These are phyloP conservation scores for Russula earlei DNA, from an alignment of 768 basidiomycete species.

Conservation along the genomic window DNA sequence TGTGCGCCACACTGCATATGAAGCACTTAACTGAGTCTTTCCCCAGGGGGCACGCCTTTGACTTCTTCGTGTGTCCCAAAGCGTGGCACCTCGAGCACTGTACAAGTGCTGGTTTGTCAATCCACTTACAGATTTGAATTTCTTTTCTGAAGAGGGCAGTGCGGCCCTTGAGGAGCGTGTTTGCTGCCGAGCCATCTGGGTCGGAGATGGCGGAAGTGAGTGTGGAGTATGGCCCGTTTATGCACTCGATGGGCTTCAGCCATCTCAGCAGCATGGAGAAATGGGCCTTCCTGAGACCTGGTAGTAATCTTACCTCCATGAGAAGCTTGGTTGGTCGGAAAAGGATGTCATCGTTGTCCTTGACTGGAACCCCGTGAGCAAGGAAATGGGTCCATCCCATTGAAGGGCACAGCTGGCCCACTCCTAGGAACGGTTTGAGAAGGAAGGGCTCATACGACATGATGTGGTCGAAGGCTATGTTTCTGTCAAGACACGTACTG, in stretches of 20 bases:
- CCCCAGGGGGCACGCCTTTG: not conserved
- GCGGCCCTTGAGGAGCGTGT: not conserved
- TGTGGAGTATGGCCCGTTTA: accelerated
- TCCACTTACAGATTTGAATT: not conserved
- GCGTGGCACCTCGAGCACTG: not conserved
- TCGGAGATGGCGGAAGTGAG: not conserved
- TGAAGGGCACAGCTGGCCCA: not conserved
- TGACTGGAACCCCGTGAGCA: not conserved
- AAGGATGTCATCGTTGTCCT: accelerated
- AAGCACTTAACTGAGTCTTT: not conserved
- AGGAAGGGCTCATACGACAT: not conserved
- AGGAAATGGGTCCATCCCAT: not conserved
- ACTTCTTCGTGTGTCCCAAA: not conserved
- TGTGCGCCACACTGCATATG: not conserved
- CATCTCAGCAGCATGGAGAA: not conserved
- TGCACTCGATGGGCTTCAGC: not conserved
- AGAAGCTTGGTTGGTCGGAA: not conserved
- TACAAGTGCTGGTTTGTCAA: not conserved
- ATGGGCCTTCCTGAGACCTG: accelerated
- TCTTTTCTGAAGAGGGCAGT: not conserved
- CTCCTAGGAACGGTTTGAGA: not conserved
- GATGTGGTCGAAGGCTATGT: not conserved
- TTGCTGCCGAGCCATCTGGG: not conserved
- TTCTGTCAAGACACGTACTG: too few species aligned
- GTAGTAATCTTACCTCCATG: not conserved